Percentiles rank a stretch among this genome's conserved stretches.
These are phyloP conservation scores for Pseudocercospora ulei DNA, from an alignment of 2,329 filamentous ascomycete genomes.

Conservation along the genomic window DNA sequence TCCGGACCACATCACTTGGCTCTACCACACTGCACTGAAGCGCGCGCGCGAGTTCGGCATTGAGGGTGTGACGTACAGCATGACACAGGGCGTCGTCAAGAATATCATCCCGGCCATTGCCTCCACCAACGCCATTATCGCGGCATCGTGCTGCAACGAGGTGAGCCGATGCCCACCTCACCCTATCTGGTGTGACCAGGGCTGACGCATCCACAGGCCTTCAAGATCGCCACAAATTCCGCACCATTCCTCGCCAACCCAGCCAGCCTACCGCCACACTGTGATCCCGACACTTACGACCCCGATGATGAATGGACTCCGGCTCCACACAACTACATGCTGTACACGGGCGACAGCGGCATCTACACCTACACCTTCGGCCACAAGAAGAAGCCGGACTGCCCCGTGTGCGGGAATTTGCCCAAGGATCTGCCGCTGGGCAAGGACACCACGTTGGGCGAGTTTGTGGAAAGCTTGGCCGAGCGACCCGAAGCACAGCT, in stretches of 20 bases:
- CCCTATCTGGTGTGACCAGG: neutral
- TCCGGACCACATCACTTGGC: conserved; percentile 93
- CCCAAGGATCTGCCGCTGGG: conserved; percentile 66
- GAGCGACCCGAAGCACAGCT: conserved; percentile 80
- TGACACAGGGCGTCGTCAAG: conserved; percentile 96
- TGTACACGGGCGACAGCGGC: conserved; percentile 92
- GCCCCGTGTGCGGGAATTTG: conserved; percentile 80
- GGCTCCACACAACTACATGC: conserved; percentile 73
- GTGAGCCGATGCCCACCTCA: neutral
- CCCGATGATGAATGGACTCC: conserved; percentile 20
- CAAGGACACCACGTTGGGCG: conserved; percentile 61
- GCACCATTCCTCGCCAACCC: conserved; percentile 70
- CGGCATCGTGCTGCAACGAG: conserved; percentile 91
- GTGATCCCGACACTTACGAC: conserved; percentile 22
- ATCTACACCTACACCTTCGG: conserved; percentile 98
- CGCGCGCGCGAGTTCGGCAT: conserved; percentile 86
- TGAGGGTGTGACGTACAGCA: conserved; percentile 80
- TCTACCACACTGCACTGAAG: conserved; percentile 72
- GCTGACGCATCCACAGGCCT: conserved; percentile 42
- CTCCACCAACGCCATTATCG: conserved; percentile 93
- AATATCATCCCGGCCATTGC: conserved; percentile 99
- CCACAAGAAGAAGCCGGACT: conserved; percentile 88
- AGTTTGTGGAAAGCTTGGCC: conserved; percentile 75
- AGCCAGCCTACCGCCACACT: conserved; percentile 37
- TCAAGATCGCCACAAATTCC: conserved; percentile 79